Conservation (phyloP, 768 basidiomycete genomes). For the Suillus americanus region DNA sequence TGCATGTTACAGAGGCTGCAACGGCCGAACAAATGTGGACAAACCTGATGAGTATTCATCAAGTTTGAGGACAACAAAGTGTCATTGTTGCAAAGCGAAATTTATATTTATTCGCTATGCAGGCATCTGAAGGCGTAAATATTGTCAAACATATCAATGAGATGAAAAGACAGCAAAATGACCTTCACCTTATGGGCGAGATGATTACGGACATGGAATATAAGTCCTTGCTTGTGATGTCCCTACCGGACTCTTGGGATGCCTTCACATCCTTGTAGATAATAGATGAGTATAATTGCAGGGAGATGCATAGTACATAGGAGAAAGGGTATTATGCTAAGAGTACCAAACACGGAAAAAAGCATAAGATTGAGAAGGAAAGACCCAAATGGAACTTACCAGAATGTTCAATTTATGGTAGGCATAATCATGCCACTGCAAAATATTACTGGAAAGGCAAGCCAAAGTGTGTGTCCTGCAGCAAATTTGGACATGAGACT, state of each 20-base stretch:
- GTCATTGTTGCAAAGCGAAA: neutral
- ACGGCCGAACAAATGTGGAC: neutral
- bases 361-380: too few relatives aligned
- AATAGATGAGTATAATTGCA: too few relatives aligned
- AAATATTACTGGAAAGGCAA: too few relatives aligned
- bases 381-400: too few relatives aligned
- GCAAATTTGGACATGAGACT: too few relatives aligned
- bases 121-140: neutral
- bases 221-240: neutral
- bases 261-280: neutral
- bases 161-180: neutral
- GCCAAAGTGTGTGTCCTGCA: too few relatives aligned
- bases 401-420: too few relatives aligned
- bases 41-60: neutral
- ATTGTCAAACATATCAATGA: neutral
- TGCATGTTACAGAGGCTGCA: neutral
- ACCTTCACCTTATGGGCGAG: neutral
- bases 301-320: too few relatives aligned
- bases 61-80: constrained; percentile 4
- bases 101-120: neutral
- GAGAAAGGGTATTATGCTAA: too few relatives aligned
- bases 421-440: too few relatives aligned
- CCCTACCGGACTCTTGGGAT: constrained; percentile 1
- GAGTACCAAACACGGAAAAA: too few relatives aligned
- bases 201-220: neutral